A percentile compares a stretch with the other conserved stretches of the same genome.
phyloP scores from a whole-genome alignment of 768 basidiomycete genomes.

The Tylopilus vinaceipallidus region DNA sequence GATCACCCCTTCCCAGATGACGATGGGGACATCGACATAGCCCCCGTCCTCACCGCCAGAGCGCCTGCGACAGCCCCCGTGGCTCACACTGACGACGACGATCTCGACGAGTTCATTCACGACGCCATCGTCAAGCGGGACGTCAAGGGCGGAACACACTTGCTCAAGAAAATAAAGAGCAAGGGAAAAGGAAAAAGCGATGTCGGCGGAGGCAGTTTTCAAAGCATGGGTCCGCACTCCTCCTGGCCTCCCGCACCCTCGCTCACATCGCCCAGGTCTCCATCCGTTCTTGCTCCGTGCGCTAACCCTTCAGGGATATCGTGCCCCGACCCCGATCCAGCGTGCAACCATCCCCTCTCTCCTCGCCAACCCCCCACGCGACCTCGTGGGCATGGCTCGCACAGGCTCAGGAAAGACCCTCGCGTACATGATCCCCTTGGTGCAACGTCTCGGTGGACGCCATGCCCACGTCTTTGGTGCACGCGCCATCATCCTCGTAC shows the following conservation, averaged over 20 bases:
- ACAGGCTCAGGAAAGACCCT: constrained; percentile 98
- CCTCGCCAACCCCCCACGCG: constrained; percentile 79
- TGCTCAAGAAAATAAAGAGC: constrained; percentile 76
- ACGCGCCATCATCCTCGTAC: constrained; percentile 84
- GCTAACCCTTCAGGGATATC: constrained; percentile 88
- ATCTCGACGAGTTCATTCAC: constrained; percentile 62
- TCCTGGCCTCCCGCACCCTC: background rate
- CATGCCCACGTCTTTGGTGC: constrained; percentile 82
- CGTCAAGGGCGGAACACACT: constrained; percentile 68
- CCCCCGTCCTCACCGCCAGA: constrained; percentile 48
- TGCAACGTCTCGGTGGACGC: constrained; percentile 79
- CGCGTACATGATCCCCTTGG: constrained; percentile 90
- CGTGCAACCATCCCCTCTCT: constrained; percentile 84
- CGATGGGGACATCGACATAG: constrained; percentile 62
- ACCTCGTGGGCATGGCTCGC: constrained; percentile 97
- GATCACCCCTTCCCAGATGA: constrained; percentile 4
- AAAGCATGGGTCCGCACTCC: constrained; percentile 78
- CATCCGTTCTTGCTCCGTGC: constrained; percentile 81
- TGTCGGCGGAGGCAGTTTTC: constrained; percentile 91
- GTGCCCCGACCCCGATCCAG: constrained; percentile 95
- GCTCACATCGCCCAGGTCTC: constrained; percentile 51
- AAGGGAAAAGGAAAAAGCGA: constrained; percentile 73
- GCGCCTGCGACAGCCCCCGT: background rate
- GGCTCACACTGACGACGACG: constrained; percentile 42
- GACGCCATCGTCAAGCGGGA: constrained; percentile 70